A percentile compares a stretch with the other conserved stretches of the same genome.
Evolutionary conservation across 257 asterid species (phyloP).

Genomic region (Cruciata laevipes): DNA sequence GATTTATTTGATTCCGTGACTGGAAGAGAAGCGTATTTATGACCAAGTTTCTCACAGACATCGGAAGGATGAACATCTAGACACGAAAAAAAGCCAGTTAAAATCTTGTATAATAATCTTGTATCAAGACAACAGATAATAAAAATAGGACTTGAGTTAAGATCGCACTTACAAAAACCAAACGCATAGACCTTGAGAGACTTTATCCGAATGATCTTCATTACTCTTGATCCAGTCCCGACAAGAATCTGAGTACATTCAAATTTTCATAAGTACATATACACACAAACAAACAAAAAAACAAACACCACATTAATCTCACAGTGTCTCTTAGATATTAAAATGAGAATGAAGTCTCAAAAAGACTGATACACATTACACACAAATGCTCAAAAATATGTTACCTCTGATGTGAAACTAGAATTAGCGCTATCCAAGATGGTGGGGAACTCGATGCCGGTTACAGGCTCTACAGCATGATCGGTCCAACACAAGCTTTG

Average conservation of each 20-base stretch:
- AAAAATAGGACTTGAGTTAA: constrained; percentile 10
- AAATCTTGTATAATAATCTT: background rate
- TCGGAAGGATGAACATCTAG: constrained; percentile 91
- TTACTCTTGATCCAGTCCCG: constrained; percentile 90
- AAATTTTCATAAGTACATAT: background rate
- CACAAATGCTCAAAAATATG: background rate
- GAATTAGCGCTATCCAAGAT: constrained; percentile 48
- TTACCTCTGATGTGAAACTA: constrained; percentile 69
- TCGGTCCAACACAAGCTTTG: constrained; percentile 54
- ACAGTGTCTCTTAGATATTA: background rate
- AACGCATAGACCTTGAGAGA: constrained; percentile 86
- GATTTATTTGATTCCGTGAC: constrained; percentile 56
- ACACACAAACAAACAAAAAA: background rate
- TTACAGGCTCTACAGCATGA: constrained; percentile 63
- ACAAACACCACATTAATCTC: background rate
- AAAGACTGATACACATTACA: background rate
- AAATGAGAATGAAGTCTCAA: background rate
- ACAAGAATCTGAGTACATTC: constrained; percentile 65
- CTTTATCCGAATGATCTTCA: constrained; percentile 80
- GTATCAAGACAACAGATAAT: constrained; percentile 8
- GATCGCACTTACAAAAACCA: constrained; percentile 79
- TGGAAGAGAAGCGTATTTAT: constrained; percentile 68
- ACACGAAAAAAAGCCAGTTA: constrained; percentile 18
- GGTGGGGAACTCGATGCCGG: constrained; percentile 92
- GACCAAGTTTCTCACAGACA: constrained; percentile 83